Conservation (phyloP, 352 stramenopile species). For the Phytopythium aichiense region DNA sequence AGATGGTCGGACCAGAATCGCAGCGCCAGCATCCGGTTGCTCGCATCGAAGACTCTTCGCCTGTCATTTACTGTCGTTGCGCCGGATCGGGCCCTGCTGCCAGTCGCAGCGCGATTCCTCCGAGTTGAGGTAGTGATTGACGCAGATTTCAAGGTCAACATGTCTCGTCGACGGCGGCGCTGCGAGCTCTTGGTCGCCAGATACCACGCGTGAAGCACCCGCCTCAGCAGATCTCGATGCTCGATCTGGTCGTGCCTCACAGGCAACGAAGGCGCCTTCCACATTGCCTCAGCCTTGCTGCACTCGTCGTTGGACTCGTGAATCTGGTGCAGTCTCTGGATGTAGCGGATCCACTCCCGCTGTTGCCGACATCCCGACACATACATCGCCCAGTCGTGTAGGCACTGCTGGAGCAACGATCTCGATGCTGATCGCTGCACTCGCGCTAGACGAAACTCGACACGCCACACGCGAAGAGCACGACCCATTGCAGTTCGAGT, state of each 20-base stretch:
- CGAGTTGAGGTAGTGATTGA: neutral
- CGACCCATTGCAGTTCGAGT: neutral
- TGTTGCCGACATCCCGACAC: neutral
- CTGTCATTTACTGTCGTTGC: neutral
- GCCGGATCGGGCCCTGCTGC: neutral
- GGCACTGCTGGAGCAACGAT: neutral
- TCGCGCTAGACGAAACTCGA: slow-evolving; percentile 1
- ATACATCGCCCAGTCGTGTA: neutral
- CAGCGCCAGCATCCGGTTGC: slow-evolving; percentile 3
- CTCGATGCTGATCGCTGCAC: neutral
- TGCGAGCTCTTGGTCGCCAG: slow-evolving; percentile 1
- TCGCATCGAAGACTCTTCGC: neutral
- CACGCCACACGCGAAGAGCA: neutral
- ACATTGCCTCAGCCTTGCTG: neutral
- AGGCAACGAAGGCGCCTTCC: neutral
- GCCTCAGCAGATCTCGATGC: neutral
- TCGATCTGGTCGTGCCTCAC: neutral
- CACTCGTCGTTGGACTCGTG: neutral
- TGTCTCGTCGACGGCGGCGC: neutral
- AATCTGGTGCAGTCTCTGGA: slow-evolving; percentile 3
- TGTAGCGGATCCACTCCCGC: slow-evolving; percentile 6
- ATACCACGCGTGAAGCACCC: slow-evolving; percentile 2
- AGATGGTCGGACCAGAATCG: slow-evolving; percentile 6
- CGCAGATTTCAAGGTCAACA: neutral
- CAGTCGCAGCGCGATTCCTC: neutral